A percentile compares a stretch with the other conserved stretches of the same genome.
These are phyloP conservation scores for Aspergillus persii DNA, from an alignment of 2,329 filamentous ascomycete species.

Conservation along the genomic window DNA sequence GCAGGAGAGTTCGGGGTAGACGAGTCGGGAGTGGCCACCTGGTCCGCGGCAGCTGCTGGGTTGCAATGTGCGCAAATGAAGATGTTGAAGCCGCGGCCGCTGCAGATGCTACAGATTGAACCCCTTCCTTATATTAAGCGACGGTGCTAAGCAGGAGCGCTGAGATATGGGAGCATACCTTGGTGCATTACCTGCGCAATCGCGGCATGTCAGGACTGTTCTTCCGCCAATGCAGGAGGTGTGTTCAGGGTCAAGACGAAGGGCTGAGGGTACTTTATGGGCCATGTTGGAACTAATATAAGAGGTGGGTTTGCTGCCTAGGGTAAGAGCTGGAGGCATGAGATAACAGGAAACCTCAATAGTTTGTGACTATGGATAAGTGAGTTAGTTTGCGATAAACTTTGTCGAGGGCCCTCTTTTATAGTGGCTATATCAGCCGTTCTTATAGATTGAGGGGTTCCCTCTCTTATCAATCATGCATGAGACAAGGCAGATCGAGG, in stretches of 20 bases:
- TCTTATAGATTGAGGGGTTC: not conserved
- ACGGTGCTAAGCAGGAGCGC: not conserved
- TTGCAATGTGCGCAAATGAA: constrained; percentile 32
- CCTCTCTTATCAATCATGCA: constrained; percentile 3
- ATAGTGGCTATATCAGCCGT: not conserved
- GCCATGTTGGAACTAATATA: constrained; percentile 18
- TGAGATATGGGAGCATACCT: constrained; percentile 22
- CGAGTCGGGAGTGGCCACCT: constrained; percentile 14
- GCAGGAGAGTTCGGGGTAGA: constrained; percentile 20
- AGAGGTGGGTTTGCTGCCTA: not conserved
- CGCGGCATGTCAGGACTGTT: constrained; percentile 34
- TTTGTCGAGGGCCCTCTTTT: not conserved
- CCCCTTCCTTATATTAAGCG: constrained; percentile 15
- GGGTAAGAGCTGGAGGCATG: not conserved
- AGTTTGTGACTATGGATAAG: not conserved
- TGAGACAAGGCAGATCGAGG: not conserved
- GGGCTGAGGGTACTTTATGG: constrained; percentile 11
- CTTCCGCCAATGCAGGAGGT: constrained; percentile 34
- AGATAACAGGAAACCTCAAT: not conserved
- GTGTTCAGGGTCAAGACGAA: constrained; percentile 32
- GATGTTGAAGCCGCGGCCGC: constrained; percentile 32
- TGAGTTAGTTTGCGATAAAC: not conserved
- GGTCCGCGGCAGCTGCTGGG: constrained; percentile 19
- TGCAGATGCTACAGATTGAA: constrained; percentile 26
- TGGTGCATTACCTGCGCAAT: constrained; percentile 38